These are phyloP conservation scores for Zangia roseola DNA, from an alignment of 768 basidiomycete genomes.

Conservation along the genomic window DNA sequence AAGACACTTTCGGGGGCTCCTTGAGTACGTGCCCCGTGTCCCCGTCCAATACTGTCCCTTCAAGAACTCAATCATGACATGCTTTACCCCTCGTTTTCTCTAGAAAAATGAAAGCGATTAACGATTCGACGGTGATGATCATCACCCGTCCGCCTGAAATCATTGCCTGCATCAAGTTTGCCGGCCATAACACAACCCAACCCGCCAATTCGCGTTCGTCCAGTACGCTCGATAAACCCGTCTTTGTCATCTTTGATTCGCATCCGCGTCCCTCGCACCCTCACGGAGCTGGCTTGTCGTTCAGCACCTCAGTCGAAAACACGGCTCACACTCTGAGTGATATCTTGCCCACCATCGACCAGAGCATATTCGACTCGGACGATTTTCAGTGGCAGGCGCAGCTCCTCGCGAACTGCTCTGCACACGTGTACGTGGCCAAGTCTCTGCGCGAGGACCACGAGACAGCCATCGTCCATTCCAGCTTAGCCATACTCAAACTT, in stretches of 20 bases:
- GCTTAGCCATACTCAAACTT: slow-evolving; percentile 44
- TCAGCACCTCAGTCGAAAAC: slow-evolving; percentile 45
- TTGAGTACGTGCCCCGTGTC: slow-evolving; percentile 20
- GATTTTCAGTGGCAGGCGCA: slow-evolving; percentile 64
- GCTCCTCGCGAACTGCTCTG: slow-evolving; percentile 58
- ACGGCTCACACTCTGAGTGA: slow-evolving; percentile 45
- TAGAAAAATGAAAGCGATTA: slow-evolving; percentile 26
- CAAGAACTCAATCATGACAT: background rate
- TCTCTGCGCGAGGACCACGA: slow-evolving; percentile 21
- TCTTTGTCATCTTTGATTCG: slow-evolving; percentile 67
- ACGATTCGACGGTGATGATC: slow-evolving; percentile 38
- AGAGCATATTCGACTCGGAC: slow-evolving; percentile 39
- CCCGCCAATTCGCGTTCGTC: background rate
- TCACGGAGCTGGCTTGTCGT: slow-evolving; percentile 56
- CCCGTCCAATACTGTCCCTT: background rate
- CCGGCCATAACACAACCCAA: background rate
- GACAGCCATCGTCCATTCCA: slow-evolving; percentile 47
- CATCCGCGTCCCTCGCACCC: slow-evolving; percentile 62
- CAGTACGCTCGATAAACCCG: slow-evolving; percentile 14
- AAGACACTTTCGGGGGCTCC: slow-evolving; percentile 35
- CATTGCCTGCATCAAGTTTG: slow-evolving; percentile 47
- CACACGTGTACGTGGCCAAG: slow-evolving; percentile 49
- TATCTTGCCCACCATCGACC: slow-evolving; percentile 48
- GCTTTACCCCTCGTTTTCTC: background rate
- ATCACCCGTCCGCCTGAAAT: slow-evolving; percentile 76